Base-by-base conservation (phyloP, 2,329 filamentous ascomycete species). In the Herpotrichia juniperi region DNA sequence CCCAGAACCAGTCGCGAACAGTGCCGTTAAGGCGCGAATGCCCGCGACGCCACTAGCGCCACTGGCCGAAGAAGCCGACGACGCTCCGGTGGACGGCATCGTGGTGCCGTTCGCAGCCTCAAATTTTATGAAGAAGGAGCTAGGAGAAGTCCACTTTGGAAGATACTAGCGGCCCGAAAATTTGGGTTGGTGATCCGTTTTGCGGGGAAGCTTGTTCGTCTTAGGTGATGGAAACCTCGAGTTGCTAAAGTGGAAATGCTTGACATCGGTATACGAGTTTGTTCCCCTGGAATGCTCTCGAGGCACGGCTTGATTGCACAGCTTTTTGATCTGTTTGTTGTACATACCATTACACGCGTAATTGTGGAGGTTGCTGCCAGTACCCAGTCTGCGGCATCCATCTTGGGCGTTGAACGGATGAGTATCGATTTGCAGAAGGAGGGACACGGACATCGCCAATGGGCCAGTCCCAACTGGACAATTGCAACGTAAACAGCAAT, bases 151-250 rank as follows among this genome's bases (percentile, higher is more conserved):
- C 26, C 28, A 30, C 34, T 12, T 11, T 47, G n/a, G 17, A 3
- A 16, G 9, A 9, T 35, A 39, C 28, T 28, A n/a, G 47, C 37
- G 24, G 37, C 35, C 30, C 26, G 45, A 43, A 43, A 32, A 42
- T 35, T 34, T 16, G 65, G 63, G 59, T 46, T 35, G 26, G 34
- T 54, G 56, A 55, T 59, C 59, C 31, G 34, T 42, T 64, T 63
- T 68, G 69, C 68, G 68, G 69, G 69, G 69, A 70, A 72, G 60
- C 61, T 55, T 57, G 59, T 54, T 60, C 46, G 37, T 59, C 31
- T 67, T 71, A 66, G 66, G 61, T 66, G 48, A 64, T 54, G 56
- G 53, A 64, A 62, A 65, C 59, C 47, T 45, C 56, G 54, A 46
- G 55, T 56, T 48, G 42, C 39, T 46, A 47, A 45, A n/a, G 30